A percentile compares a stretch with the other conserved stretches of the same genome.
phyloP scores from a whole-genome alignment of 352 stramenopile genomes.

The Phytopythium mirpurense region DNA sequence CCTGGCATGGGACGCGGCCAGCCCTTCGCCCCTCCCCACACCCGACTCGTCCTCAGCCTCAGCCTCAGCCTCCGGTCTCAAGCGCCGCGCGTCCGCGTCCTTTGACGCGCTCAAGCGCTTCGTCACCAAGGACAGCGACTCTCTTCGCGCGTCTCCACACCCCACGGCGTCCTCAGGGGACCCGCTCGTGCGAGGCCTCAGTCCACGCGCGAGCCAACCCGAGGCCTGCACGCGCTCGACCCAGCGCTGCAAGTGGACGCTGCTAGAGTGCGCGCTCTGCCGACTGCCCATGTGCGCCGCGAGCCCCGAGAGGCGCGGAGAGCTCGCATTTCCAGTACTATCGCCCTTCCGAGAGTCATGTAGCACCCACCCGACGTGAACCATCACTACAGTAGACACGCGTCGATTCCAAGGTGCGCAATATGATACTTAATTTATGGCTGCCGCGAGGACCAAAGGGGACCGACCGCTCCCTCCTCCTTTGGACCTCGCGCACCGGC shows the following conservation, averaged over 20 bases:
- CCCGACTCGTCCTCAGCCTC: too few relatives aligned
- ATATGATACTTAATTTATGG: conserved; percentile 6
- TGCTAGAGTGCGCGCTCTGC: conserved; percentile 43
- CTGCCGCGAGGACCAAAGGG: not conserved
- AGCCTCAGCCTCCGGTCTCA: not conserved
- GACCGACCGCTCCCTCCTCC: not conserved
- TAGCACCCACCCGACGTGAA: too few relatives aligned
- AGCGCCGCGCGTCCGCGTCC: not conserved
- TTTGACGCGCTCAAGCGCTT: conserved; percentile 1
- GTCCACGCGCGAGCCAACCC: not conserved
- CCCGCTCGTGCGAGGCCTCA: conserved; percentile 15
- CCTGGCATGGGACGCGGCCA: too few relatives aligned
- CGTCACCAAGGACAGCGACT: not conserved
- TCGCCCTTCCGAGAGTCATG: not conserved
- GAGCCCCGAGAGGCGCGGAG: conserved; percentile 4
- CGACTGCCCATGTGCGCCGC: conserved; percentile 31
- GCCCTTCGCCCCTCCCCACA: too few relatives aligned
- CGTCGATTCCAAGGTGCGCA: not conserved
- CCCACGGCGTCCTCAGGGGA: not conserved
- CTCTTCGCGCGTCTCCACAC: not conserved
- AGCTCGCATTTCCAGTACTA: conserved; percentile 17
- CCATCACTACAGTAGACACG: too few relatives aligned
- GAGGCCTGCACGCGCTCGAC: too few relatives aligned
- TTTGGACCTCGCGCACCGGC: not conserved
- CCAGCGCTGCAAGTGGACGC: conserved; percentile 17